These are phyloP conservation scores for Penicillium pulvis DNA, from an alignment of 495 filamentous ascomycete genomes.

Conservation along the genomic window DNA sequence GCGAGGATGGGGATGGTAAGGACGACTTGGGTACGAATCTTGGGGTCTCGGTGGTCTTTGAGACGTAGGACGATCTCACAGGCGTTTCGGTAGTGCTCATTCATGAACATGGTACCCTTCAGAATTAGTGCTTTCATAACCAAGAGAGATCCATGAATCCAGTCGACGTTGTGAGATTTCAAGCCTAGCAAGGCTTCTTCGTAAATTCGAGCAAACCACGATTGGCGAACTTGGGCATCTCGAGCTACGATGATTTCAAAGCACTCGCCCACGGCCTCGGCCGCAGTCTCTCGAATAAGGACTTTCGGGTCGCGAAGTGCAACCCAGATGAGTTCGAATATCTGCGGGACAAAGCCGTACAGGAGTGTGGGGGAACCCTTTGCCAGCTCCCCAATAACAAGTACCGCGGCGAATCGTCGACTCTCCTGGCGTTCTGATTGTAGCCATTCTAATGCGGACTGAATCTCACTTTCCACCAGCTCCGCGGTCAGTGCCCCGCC, in stretches of 20 bases:
- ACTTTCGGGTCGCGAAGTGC: constrained; percentile 85
- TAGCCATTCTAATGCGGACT: constrained; percentile 91
- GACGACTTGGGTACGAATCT: constrained; percentile 86
- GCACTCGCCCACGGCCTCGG: constrained; percentile 86
- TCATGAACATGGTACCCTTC: constrained; percentile 98
- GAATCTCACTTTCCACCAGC: constrained; percentile 94
- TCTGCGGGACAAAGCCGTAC: constrained; percentile 84
- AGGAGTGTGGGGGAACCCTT: constrained; percentile 90
- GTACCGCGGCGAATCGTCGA: constrained; percentile 84
- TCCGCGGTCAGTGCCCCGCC: constrained; percentile 95
- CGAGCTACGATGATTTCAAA: constrained; percentile 91
- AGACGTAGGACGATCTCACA: constrained; percentile 89
- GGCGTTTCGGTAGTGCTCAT: constrained; percentile 79
- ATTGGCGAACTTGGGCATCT: constrained; percentile 79
- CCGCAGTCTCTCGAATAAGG: constrained; percentile 87
- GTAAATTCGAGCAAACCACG: constrained; percentile 85
- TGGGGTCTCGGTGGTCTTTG: constrained; percentile 86
- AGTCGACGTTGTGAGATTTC: constrained; percentile 75
- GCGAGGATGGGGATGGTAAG: constrained; percentile 90
- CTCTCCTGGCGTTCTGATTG: constrained; percentile 94
- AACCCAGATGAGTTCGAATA: constrained; percentile 95
- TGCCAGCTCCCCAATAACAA: constrained; percentile 86
- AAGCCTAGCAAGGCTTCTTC: constrained; percentile 79
- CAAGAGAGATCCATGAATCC: constrained; percentile 87
- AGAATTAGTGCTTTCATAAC: constrained; percentile 87